These are phyloP conservation scores for Podaxis rugospora DNA, from an alignment of 768 basidiomycete genomes.

Conservation along the genomic window DNA sequence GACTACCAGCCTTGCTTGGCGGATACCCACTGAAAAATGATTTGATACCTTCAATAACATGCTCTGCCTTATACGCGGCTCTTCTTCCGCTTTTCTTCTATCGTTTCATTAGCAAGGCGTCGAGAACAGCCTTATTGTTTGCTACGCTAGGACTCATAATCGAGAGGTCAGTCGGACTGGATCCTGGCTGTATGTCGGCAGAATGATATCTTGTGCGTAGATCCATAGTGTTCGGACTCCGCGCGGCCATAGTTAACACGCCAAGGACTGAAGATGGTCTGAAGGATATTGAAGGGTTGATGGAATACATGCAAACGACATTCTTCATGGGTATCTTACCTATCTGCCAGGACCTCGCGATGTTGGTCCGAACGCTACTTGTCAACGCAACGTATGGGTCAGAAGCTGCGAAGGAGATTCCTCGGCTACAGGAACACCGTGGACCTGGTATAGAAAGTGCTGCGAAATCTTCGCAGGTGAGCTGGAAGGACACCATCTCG, in stretches of 20 bases:
- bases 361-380: conserved; percentile 12
- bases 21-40: conserved; percentile 15
- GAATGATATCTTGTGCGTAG: conserved; percentile 11
- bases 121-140: conserved; percentile 8
- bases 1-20: conserved; percentile 12
- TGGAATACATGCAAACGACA: conserved; percentile 23
- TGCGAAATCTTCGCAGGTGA: not conserved
- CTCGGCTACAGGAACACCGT: not conserved
- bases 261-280: conserved; percentile 6
- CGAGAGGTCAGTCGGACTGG: conserved; percentile 14
- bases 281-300: conserved; percentile 17
- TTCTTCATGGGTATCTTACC: conserved; percentile 22
- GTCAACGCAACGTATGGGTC: conserved; percentile 24
- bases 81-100: conserved; percentile 13
- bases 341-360: conserved; percentile 6
- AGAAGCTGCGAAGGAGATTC: conserved; percentile 6
- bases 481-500: not conserved
- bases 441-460: not conserved
- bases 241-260: conserved; percentile 15
- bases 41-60: conserved; percentile 17
- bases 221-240: conserved; percentile 18
- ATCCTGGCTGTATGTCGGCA: not conserved
- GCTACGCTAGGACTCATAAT: conserved; percentile 10
- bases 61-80: conserved; percentile 12
- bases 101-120: conserved; percentile 8